Percentiles rank a stretch among this genome's conserved stretches.
Evolutionary conservation across 805 yeast genomes (phyloP).

Genomic region (Sugiyamaella floridensis): DNA sequence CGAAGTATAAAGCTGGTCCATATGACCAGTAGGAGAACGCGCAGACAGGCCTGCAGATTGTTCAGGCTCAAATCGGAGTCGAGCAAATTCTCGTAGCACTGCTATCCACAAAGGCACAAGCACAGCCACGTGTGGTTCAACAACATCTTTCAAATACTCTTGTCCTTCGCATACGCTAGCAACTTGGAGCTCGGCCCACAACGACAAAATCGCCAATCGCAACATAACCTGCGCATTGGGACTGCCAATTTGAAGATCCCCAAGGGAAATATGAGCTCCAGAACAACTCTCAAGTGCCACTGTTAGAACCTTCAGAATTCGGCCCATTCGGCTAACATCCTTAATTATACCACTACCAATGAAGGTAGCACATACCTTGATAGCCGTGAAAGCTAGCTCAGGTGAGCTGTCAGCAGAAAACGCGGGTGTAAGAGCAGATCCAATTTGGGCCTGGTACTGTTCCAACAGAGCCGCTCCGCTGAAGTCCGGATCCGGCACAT

Average conservation of each 20-base stretch:
- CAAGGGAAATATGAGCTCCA: conserved; percentile 29
- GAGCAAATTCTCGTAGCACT: conserved; percentile 65
- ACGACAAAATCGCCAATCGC: conserved; percentile 32
- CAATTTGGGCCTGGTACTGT: conserved; percentile 92
- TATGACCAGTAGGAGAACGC: conserved; percentile 22
- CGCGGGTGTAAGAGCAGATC: conserved; percentile 83
- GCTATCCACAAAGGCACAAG: conserved; percentile 77
- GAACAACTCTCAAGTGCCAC: conserved; percentile 55
- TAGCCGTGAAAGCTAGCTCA: conserved; percentile 66
- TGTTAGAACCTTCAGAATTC: conserved; percentile 59
- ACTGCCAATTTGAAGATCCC: conserved; percentile 30
- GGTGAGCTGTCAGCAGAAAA: conserved; percentile 69
- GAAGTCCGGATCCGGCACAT: conserved; percentile 61
- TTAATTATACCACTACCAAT: conserved; percentile 54
- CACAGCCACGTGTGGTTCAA: conserved; percentile 46
- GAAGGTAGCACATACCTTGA: conserved; percentile 70
- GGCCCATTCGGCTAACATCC: conserved; percentile 38
- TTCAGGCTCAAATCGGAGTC: conserved; percentile 49
- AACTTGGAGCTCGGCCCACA: conserved; percentile 38
- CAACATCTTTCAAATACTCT: conserved; percentile 33
- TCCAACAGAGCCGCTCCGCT: conserved; percentile 67
- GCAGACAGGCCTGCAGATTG: conserved; percentile 18
- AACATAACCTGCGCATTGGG: conserved; percentile 33
- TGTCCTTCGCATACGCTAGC: conserved; percentile 20
- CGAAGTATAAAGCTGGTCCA: conserved; percentile 30